Evolutionary conservation across 805 yeast genomes (phyloP), one percentile per base, ranked within the genome.

Genomic region (Lipomyces yamanashiensis): DNA sequence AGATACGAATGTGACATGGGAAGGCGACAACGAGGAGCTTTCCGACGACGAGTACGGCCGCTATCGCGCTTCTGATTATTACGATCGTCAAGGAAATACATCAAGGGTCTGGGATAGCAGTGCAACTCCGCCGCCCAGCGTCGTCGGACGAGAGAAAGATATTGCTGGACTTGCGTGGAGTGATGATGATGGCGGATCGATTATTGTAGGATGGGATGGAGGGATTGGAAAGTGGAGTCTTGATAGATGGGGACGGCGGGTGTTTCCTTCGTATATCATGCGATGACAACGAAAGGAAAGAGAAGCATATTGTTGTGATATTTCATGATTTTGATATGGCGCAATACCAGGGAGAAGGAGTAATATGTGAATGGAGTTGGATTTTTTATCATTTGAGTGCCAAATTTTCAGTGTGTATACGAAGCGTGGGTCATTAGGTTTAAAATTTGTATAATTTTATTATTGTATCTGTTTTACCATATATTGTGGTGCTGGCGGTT

Each of bases 191-290:
- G 80, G 82, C 8, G 86, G 87, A 0, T 79, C 84, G 43, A 73
- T 88, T 44, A 77, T 85, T 7, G 83, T 88, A 41, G 92, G 90
- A 0, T 81, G 85, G 58, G 87, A 85, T 63, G 84, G 82, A 50
- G 96, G 96, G 0, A 77, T 90, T 21, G 79, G 86, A 52, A 79
- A 81, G 67, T 89, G 93, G 92, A 84, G 83, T 49, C 81, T 89
- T 53, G 88, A 88, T 53, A 54, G 58, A 8, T 53, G 67, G 56
- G 67, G 67, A 19, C 55, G 67, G 7, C 53, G 67, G 13, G 64
- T 64, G 39, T 64, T 64, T 44, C 67, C 62, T 19, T 51, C 67
- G 43, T 64, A 59, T 44, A 64, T 49, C 7, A 56, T 64, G 64
- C 44, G 67, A 17, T 63, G 48, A 50, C 19, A 4, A 28, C 28